Evolutionary conservation across 768 basidiomycete species (phyloP), one percentile per base, ranked within the genome.

Genomic region (Termitomyces sp.): DNA sequence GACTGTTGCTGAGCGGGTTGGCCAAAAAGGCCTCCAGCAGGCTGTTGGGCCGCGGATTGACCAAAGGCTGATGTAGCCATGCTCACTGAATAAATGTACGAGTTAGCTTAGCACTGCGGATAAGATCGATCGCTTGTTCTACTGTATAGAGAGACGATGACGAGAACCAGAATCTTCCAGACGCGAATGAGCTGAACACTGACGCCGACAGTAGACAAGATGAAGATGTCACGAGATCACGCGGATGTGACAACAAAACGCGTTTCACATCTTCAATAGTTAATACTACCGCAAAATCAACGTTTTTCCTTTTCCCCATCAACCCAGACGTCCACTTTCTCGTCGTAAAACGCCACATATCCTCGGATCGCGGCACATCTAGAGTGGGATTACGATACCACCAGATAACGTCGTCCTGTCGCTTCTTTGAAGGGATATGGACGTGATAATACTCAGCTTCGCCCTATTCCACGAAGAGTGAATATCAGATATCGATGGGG

Each of bases 241-340:
- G 56, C 25, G 49, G 31, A 50, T 37, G 56, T 52, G 19, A 45
- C 50, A 19, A 44, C 34, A 23, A 57, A 19, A 34, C 37, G 12
- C 49, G 34, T 29, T n/a, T 46, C 23, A 21, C 21, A 31, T 35
- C 42, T 41, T 53, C 8, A 42, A 19, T 9, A 34, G n/a, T n/a
- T n/a, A n/a, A 53, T n/a, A 6, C 2, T 12, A 43, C 10, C 12
- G 31, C n/a, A 43, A 6, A 50, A 38, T 47, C 47, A 47, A 25
- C 71, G 76, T 16, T 65, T 61, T 62, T 82, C 80, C 64, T 82
- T 82, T 54, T 75, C 75, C 17, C 78, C 85, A 61, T 88, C 84
- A 16, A 88, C 65, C 72, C 77, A 88, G 12, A 87, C 78, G 53
- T 86, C 84, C 27, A 87, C 80, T 59, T 83, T 85, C 62, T 89